A percentile compares a stretch with the other conserved stretches of the same genome.
Evolutionary conservation across 1,284 basidiomycete species (phyloP).

Genomic region (Uromyces viciae-fabae): DNA sequence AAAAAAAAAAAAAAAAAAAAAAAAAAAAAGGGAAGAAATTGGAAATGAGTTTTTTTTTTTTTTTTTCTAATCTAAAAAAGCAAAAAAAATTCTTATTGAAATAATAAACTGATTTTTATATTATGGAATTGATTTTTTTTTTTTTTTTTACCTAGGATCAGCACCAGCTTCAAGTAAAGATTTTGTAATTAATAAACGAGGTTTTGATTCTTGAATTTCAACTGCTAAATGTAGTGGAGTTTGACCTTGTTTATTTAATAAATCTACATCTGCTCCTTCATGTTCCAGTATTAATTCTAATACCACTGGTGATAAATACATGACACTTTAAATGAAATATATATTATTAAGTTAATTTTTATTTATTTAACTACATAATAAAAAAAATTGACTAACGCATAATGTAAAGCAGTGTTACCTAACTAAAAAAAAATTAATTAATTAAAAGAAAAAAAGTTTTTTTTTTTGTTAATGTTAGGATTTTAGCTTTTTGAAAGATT

Average conservation of each 20-base stretch:
- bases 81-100: not conserved
- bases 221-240: constrained; percentile 28
- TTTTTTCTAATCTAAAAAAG: not conserved
- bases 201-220: constrained; percentile 2
- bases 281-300: constrained; percentile 42
- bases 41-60: too few relatives aligned
- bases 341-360: not conserved
- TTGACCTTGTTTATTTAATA: constrained; percentile 17
- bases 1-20: too few relatives aligned
- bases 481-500: not conserved
- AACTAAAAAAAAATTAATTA: constrained; percentile 8
- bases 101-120: not conserved
- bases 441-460: not conserved
- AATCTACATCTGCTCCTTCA: constrained; percentile 37
- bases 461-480: not conserved
- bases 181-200: constrained; percentile 7
- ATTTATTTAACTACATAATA: not conserved
- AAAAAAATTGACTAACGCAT: constrained; percentile 32
- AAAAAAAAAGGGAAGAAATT: not conserved
- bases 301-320: constrained; percentile 13
- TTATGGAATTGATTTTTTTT: too few relatives aligned
- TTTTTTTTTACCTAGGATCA: constrained; percentile 32
- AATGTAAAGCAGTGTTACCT: constrained; percentile 42
- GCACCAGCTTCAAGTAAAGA: constrained; percentile 38
- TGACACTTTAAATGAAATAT: not conserved